phyloP scores from a whole-genome alignment of 371 early-diverging fungal species.

The Funneliformis caledonium region DNA sequence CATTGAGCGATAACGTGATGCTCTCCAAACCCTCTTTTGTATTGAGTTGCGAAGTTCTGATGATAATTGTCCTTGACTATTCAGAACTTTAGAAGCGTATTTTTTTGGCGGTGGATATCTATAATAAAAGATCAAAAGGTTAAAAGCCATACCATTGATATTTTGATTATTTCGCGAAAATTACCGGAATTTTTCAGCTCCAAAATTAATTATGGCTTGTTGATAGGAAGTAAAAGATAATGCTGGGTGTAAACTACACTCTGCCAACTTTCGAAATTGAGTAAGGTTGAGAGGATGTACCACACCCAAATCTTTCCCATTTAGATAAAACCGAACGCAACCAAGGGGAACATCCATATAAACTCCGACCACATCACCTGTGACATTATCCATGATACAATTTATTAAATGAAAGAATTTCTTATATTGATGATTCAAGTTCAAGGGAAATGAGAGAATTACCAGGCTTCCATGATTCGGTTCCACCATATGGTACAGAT shows the following conservation, averaged over 20 bases:
- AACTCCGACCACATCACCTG: conserved; percentile 35
- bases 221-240: conserved; percentile 39
- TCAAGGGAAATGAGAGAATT: not conserved
- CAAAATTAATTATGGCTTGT: conserved; percentile 38
- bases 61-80: conserved; percentile 27
- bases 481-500: conserved; percentile 26
- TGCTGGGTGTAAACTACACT: conserved; percentile 36
- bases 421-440: not conserved
- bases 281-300: conserved; percentile 12
- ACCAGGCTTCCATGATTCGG: conserved; percentile 31
- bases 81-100: conserved; percentile 14
- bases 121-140: not conserved
- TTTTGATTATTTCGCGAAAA: not conserved
- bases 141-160: not conserved
- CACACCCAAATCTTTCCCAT: conserved; percentile 36
- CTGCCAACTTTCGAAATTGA: conserved; percentile 35
- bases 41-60: conserved; percentile 34
- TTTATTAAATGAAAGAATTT: not conserved
- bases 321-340: conserved; percentile 36
- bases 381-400: not conserved
- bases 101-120: conserved; percentile 1
- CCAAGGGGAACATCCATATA: conserved; percentile 25
- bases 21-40: conserved; percentile 35
- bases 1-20: conserved; percentile 31
- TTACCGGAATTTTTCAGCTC: conserved; percentile 38